Conservation (phyloP, 2,329 filamentous ascomycete genomes). For the Trichophyton equinum region DNA sequence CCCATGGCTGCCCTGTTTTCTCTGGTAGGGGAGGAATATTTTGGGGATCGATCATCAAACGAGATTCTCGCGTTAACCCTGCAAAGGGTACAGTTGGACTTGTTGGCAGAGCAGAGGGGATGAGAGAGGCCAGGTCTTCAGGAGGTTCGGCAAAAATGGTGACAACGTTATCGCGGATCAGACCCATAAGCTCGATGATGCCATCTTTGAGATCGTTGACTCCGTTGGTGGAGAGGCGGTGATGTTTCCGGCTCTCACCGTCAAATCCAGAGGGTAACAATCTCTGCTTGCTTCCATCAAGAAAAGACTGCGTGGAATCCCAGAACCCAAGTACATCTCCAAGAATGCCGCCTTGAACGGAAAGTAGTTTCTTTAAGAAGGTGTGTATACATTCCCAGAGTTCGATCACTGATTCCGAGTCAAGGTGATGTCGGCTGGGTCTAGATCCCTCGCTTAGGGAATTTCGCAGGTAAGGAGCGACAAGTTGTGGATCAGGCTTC, state of each 20-base stretch:
- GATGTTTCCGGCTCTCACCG: constrained; percentile 67
- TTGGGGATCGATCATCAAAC: constrained; percentile 67
- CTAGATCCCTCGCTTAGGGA: constrained; percentile 55
- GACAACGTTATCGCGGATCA: constrained; percentile 66
- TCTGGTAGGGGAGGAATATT: constrained; percentile 67
- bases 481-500: constrained; percentile 54
- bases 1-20: constrained; percentile 72
- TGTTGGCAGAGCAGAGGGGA: constrained; percentile 61
- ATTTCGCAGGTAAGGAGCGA: constrained; percentile 64
- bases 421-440: constrained; percentile 52
- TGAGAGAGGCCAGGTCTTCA: constrained; percentile 55
- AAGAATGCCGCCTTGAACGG: constrained; percentile 60
- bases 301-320: constrained; percentile 82
- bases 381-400: constrained; percentile 81
- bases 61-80: constrained; percentile 50
- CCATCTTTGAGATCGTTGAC: constrained; percentile 62
- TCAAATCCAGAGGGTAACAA: constrained; percentile 69
- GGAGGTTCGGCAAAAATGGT: constrained; percentile 76
- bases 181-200: constrained; percentile 66
- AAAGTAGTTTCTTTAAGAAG: constrained; percentile 63
- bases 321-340: constrained; percentile 89
- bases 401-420: constrained; percentile 68
- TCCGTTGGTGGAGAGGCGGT: constrained; percentile 61
- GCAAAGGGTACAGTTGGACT: constrained; percentile 54
- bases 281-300: constrained; percentile 71